Percentiles rank a stretch among this genome's conserved stretches.
These are phyloP conservation scores for Yarrowia divulgata DNA, from an alignment of 805 yeast genomes.

Conservation along the genomic window DNA sequence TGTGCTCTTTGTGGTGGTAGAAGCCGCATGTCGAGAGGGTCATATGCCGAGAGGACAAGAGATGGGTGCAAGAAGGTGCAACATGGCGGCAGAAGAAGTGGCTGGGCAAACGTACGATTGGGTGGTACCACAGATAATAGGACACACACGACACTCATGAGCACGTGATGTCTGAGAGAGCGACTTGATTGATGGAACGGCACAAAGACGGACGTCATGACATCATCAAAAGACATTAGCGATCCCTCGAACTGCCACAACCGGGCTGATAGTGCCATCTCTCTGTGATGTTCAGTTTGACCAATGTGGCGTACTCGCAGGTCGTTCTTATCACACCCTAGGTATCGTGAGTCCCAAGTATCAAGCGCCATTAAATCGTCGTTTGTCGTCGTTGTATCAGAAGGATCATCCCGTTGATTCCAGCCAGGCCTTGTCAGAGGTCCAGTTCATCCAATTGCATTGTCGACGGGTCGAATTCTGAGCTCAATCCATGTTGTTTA, in stretches of 20 bases:
- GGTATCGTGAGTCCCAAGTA: not conserved
- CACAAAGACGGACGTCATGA: not conserved
- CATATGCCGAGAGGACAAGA: conserved; percentile 1
- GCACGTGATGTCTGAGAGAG: not conserved
- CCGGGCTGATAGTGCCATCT: not conserved
- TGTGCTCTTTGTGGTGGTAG: conserved; percentile 12
- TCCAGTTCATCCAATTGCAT: conserved; percentile 1
- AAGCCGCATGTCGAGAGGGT: conserved; percentile 17
- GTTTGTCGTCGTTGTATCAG: not conserved
- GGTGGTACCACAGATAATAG: not conserved
- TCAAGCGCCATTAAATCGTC: conserved; percentile 30
- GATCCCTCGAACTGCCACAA: not conserved
- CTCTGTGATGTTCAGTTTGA: not conserved
- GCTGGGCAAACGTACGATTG: not conserved
- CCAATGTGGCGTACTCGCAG: too few relatives aligned
- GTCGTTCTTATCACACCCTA: not conserved
- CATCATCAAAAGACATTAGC: not conserved
- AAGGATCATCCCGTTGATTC: not conserved
- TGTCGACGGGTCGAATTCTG: not conserved
- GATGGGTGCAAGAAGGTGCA: not conserved
- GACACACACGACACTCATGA: not conserved
- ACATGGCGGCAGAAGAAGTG: not conserved
- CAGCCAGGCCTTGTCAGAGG: not conserved
- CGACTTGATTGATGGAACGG: not conserved
- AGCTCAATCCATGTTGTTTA: not conserved